Base-by-base conservation (phyloP, 768 basidiomycete genomes). In the Russula dissimulans region DNA sequence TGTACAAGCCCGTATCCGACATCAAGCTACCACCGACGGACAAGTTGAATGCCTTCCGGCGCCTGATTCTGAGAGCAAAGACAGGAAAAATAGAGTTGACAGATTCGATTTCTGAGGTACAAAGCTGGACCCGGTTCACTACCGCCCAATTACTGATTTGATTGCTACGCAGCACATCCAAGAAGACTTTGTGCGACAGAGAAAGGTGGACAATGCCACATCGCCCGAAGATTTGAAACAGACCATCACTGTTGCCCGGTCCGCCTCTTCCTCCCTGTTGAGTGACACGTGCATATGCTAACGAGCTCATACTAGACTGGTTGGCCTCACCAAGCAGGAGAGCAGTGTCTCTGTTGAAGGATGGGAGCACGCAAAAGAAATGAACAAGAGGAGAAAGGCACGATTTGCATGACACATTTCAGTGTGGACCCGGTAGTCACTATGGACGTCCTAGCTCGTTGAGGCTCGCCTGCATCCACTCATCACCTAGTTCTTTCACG, bases 211-310 rank as follows among this genome's bases (percentile, higher is more conserved):
- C 56, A 69, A 66, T 14, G 70, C 69, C 12, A 68, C 75, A 18
- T 77, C 80, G 26, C 72, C 83, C 0, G 83, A 90, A 22, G 82
- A 88, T 60, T 74, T 92, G 53, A 78, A 87, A 57, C 79, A 79
- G 54, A 73, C 81, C 54, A 87, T 91, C 81, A 79, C 79, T 45
- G 69, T 88, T 15, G 83, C 88, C 32, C 84, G 84, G 89, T 91
- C 46, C 55, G 79, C 67, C 39, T 34, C 6, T 26, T 61, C 41
- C 14, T 10, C n/a, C 53, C 29, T 29, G 14, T 47, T 45, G 29
- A 10, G 39, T 47, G 32, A 47, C 44, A 38, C 17, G 9, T 31
- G 31, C 34, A 18, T 12, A 44, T 66, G 29, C 18, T 66, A 22
- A 67, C 43, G 49, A 29, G 42, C 18, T 54, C 61, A 47, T 41